Percentiles rank a stretch among this genome's conserved stretches.
Evolutionary conservation across 2,329 filamentous ascomycete species (phyloP).

Genomic region (Epichloe amarillans): DNA sequence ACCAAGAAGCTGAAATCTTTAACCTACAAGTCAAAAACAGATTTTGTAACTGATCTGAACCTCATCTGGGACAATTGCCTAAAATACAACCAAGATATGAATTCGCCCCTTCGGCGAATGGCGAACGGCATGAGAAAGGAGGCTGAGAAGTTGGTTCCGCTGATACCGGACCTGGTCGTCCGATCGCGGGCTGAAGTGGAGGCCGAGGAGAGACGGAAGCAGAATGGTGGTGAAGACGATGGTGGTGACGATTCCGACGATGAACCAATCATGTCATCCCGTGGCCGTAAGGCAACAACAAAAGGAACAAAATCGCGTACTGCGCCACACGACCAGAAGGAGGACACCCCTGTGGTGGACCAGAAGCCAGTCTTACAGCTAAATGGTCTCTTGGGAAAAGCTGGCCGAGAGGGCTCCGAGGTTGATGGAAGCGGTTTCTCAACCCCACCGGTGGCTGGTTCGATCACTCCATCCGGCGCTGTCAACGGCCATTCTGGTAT

Average conservation of each 20-base stretch:
- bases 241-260: constrained; percentile 87
- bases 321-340: constrained; percentile 57
- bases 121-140: constrained; percentile 95
- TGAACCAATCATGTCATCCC: constrained; percentile 94
- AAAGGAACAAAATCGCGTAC: constrained; percentile 68
- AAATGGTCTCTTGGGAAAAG: constrained; percentile 46
- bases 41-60: constrained; percentile 87
- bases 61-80: constrained; percentile 96
- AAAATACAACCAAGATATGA: constrained; percentile 84
- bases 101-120: constrained; percentile 79
- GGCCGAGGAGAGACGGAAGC: constrained; percentile 70
- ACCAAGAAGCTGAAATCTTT: constrained; percentile 87
- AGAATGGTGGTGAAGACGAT: constrained; percentile 73
- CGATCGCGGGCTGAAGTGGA: constrained; percentile 89
- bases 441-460: constrained; percentile 65
- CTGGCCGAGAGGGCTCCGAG: constrained; percentile 61
- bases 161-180: constrained; percentile 88
- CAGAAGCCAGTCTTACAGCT: constrained; percentile 60
- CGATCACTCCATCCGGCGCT: constrained; percentile 56
- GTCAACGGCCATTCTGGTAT: constrained; percentile 52
- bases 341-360: constrained; percentile 66
- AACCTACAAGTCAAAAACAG: constrained; percentile 75
- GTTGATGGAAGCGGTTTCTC: constrained; percentile 72
- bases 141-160: constrained; percentile 86
- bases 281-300: constrained; percentile 70